Evolutionary conservation across 108 stramenopile genomes (phyloP), one percentile per base, ranked within the genome.

Genomic region (Epithemia pelagica): DNA sequence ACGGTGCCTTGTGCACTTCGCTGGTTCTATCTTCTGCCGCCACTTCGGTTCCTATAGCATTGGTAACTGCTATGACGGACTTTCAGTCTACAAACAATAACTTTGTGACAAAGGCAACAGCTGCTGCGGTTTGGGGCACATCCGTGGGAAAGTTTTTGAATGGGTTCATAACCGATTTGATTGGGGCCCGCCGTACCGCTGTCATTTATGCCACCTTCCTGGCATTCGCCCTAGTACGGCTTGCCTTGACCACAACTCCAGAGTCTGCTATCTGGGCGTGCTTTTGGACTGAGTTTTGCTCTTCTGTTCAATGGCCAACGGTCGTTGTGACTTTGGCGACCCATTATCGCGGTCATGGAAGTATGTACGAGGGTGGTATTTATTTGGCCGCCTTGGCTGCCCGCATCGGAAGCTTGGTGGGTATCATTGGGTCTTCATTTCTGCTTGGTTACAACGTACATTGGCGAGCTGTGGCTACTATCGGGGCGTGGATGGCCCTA

Each of bases 131-230:
- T n/a, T 61, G 85, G 58, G 84, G 79, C 1, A 78, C 84, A 33
- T 82, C 90, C 2, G 76, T 78, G 31, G 90, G 90, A 24, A 92
- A 92, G 62, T 84, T 92, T 63, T 52, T 92, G 32, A 87, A 85
- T 73, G 87, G 87, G 18, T 78, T 78, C 0, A 68, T 86, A 7
- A 82, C 81, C 18, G 90, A 92, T 77, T 62, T 92, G 8, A 62
- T 75, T 27, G 87, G 90, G 10, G 90, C 90, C 21, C 58, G 90
- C 52, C 68, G 87, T 68, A 71, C 86, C 0, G 66, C 78, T 2
- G 61, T 74, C 2, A 24, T 78, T 1, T 87, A 83, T 68, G 66
- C 80, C 22, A 33, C 75, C 19, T 63, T 81, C 28, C 72, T 83
- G 10, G 70, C 74, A 30, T 22, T 80, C 22, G 67, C 86, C 15